Evolutionary conservation across 768 basidiomycete species (phyloP), one percentile per base, ranked within the genome.

Genomic region (Pulveroboletus frians): DNA sequence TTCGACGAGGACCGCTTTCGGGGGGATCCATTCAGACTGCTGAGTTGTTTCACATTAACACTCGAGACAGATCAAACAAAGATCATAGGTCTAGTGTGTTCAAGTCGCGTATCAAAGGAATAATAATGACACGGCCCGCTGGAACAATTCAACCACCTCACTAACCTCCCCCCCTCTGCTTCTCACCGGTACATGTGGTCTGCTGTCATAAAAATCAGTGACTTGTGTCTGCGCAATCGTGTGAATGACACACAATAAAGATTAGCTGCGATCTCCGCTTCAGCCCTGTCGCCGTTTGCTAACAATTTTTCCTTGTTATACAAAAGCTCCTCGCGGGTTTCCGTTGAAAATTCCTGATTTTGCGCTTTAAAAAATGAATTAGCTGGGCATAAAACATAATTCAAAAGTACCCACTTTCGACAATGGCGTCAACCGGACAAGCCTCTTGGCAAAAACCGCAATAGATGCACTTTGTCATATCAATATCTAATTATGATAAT

Each of bases 391-490:
- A 23, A 47, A 46, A 38, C n/a, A 49, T 30, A 39, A 53, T 41
- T 58, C 47, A 44, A 39, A 21, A 21, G 43, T 36, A 74, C 91
- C 56, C 65, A 95, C 94, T 95, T 76, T 98, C 96, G 47, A 99
- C 96, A 60, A 99, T 98, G 51, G 96, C 96, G 71, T 98, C 96
- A 49, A 98, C 96, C 2, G 96, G 96, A 68, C 96, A 99, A 27
- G 96, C 96, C 73, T 98, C 96, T 71, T 98, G 95, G 70, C 96
- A 98, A 78, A 97, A 98, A 46, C 96, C 96, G 71, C 96, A 99
- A 76, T 99, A 99, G 63, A 99, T 99, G 73, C 96, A 98, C 77
- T 94, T 98, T 51, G 96, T 99, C 96, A 99, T 99, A 69, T 99
- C 96, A 61, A 98, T 93, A 72, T 98, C 92, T 94, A 56, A 26